These are phyloP conservation scores for Phytophthora ramorum DNA, from an alignment of 352 stramenopile genomes.

Conservation along the genomic window DNA sequence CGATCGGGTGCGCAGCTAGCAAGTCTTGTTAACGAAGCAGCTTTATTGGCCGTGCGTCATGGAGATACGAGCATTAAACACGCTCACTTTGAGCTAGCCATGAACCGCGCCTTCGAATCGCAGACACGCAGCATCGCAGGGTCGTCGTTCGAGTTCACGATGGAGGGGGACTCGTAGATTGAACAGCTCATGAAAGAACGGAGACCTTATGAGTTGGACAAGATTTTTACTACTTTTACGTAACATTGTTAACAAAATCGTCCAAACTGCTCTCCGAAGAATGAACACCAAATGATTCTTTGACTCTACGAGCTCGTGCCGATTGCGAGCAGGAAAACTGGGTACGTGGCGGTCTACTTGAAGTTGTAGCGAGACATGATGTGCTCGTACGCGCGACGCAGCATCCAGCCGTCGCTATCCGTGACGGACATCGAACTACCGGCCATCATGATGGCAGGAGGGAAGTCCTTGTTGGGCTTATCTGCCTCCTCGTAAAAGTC, in stretches of 20 bases:
- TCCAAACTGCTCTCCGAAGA: neutral
- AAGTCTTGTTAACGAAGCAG: conserved; percentile 86
- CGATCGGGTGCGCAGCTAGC: conserved; percentile 78
- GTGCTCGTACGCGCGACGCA: conserved; percentile 26
- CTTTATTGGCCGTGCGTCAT: conserved; percentile 77
- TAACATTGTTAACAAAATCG: neutral
- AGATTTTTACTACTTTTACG: neutral
- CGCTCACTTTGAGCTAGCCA: conserved; percentile 76
- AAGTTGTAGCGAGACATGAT: conserved; percentile 27
- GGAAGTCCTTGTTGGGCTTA: conserved; percentile 18
- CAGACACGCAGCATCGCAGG: conserved; percentile 64
- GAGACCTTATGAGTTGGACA: neutral
- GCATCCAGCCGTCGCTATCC: conserved; percentile 39
- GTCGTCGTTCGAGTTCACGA: conserved; percentile 58
- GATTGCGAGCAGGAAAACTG: conserved; percentile 10
- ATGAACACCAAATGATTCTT: conserved; percentile 4
- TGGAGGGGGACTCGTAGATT: conserved; percentile 41
- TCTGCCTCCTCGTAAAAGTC: conserved; percentile 28
- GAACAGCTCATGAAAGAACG: neutral
- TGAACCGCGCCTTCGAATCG: conserved; percentile 73
- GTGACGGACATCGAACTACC: conserved; percentile 29
- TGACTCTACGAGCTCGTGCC: conserved; percentile 7
- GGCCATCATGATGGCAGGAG: conserved; percentile 32
- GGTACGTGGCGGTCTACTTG: neutral
- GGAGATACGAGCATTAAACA: conserved; percentile 69